Base-by-base conservation (phyloP, 2,329 filamentous ascomycete species). In the Penicillium fuscoglaucum region DNA sequence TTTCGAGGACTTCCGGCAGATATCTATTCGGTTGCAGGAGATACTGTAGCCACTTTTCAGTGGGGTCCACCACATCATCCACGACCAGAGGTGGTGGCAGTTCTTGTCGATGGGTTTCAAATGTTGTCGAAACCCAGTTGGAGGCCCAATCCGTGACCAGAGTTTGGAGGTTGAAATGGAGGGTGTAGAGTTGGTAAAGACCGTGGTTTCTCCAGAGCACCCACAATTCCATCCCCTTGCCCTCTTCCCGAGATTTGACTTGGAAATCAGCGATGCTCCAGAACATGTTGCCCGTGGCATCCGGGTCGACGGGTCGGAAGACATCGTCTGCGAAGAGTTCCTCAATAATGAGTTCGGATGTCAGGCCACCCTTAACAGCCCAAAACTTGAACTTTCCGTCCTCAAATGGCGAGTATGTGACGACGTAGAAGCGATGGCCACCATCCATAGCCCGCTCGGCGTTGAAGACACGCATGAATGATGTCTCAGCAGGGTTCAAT, bases 301-400 rank as follows among this genome's bases (percentile, higher is more conserved):
- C 83, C 64, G 70, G 83, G 70, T 73, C 85, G 62, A 86, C 87
- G 1, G 92, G 90, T 28, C 88, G 81, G 33, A 95, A 79, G 13
- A 82, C 79, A 8, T 78, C 70, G 12, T 83, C 80, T 0, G 89
- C 84, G 65, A 90, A 92, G 24, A 91, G 78, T 66, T 96, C 91
- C 61, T 86, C 83, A 15, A 96, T 80, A 9, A 87, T 81, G 21
- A 91, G 73, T 2, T 63, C 76, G 64, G 66, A 78, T 63, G 67
- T 89, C 82, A 66, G 83, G n/a, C 76, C 83, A 53, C 87, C 84
- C 64, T 87, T 84, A 19, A 89, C 84, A 53, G 85, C 84, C 91
- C 93, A 99, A 71, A 99, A 93, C 74, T 96, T 98, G 82, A 99
- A 98, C 71, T 93, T 89, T 37, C 95, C 90, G 41, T 87, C 85